phyloP scores from a whole-genome alignment of 768 basidiomycete species.

The Mycena alexandri region DNA sequence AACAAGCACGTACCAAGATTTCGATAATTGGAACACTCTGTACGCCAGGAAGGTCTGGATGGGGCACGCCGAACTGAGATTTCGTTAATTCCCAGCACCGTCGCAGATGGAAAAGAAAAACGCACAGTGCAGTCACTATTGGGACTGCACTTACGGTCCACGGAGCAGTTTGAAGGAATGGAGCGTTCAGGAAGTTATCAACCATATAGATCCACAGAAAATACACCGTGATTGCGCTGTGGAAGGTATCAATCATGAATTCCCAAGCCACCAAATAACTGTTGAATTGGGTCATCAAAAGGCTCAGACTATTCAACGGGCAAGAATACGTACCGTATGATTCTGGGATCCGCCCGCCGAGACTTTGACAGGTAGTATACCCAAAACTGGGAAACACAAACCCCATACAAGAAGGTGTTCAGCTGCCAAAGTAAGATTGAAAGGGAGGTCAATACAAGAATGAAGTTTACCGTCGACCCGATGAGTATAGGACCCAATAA shows the following conservation, averaged over 20 bases:
- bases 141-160: conserved; percentile 37
- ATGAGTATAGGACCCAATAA: conserved; percentile 21
- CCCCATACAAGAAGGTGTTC: conserved; percentile 32
- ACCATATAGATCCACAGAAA: conserved; percentile 37
- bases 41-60: conserved; percentile 24
- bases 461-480: conserved; percentile 10
- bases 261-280: conserved; percentile 36
- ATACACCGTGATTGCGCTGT: conserved; percentile 31
- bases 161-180: conserved; percentile 26
- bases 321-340: conserved; percentile 5
- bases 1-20: conserved; percentile 10
- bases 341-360: conserved; percentile 5
- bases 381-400: conserved; percentile 25
- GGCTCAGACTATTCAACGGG: too few species aligned
- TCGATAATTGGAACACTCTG: conserved; percentile 17
- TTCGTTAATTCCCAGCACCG: too few species aligned
- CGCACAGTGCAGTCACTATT: conserved; percentile 24
- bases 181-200: conserved; percentile 34
- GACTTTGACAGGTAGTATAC: conserved; percentile 20
- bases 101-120: neutral
- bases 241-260: conserved; percentile 34
- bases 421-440: conserved; percentile 4
- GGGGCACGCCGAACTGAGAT: conserved; percentile 27
- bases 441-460: neutral
- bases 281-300: neutral